Base-by-base conservation (phyloP, 2,329 filamentous ascomycete genomes). In the Phoma sp. region DNA sequence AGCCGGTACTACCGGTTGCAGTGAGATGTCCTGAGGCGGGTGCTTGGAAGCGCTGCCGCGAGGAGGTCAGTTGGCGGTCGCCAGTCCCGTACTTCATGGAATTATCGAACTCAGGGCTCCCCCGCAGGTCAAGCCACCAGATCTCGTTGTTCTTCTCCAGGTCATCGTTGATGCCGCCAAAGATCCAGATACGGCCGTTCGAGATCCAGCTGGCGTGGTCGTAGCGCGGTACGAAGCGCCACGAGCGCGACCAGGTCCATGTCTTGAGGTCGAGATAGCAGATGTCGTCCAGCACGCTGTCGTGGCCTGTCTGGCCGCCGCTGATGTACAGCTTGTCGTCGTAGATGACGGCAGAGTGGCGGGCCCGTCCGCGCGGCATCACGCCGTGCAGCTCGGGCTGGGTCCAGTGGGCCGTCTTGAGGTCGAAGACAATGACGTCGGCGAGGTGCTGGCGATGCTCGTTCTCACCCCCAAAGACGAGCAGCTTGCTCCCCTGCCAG, bases 401-500 rank as follows among this genome's bases (percentile, higher is more conserved):
- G 6, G 91, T 96, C 95, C 95, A 99, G 71, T 96, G 89, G 29
- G 93, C 92, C 0, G 92, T 95, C 72, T 93, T 91, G 53, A 99
- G 85, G 73, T 99, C 93, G 72, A 99, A 96, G 43, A 99, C 88
- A 60, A 98, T 96, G 18, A 99, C 86, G 73, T 99, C 95, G 40
- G 93, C 96, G 11, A 99, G 87, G 73, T 97, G 96, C 52, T 93
- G 93, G 62, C 93, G 87, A 71, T 98, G 95, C 74, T 99, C 95
- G 76, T 99, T 99, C 78, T 99, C 95, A 61, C 95, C 95, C 51
- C 95, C 95, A 71, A 97, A 99, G 1, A 99, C 92, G 2, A 99
- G 83, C n/a, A 99, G 82, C 76, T 98, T 98, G 75, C 93, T 89
- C 57, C 91, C 92, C 76, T 96, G 87, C 80, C 96, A 97, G 1